These are phyloP conservation scores for Saitozyma podzolica DNA, from an alignment of 768 basidiomycete species.

Conservation along the genomic window DNA sequence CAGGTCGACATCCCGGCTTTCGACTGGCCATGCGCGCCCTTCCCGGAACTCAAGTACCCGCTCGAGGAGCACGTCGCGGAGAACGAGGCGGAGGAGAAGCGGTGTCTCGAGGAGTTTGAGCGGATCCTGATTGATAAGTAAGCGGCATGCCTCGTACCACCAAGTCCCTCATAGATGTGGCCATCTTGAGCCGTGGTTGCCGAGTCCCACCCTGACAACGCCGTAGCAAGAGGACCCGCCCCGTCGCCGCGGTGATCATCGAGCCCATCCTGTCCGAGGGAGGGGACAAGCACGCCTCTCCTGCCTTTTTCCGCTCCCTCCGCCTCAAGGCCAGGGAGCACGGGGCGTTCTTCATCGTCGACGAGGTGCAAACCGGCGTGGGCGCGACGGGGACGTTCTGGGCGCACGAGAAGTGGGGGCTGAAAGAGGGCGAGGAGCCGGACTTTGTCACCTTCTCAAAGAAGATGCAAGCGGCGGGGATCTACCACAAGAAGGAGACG, in stretches of 20 bases:
- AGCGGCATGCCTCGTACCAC: conserved; percentile 6
- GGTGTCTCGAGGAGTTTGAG: conserved; percentile 49
- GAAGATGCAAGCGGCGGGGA: conserved; percentile 55
- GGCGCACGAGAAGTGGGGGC: conserved; percentile 56
- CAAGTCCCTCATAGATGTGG: too few species aligned
- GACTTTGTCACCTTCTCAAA: conserved; percentile 57
- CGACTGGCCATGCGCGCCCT: conserved; percentile 55
- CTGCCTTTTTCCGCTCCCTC: conserved; percentile 53
- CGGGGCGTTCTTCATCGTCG: conserved; percentile 55
- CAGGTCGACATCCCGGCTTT: conserved; percentile 55
- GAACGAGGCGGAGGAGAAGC: conserved; percentile 52
- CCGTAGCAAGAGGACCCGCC: conserved; percentile 44
- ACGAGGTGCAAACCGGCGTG: conserved; percentile 56
- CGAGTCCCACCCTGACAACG: not conserved
- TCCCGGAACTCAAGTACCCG: conserved; percentile 55
- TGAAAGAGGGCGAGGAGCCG: conserved; percentile 39
- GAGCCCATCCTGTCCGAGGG: conserved; percentile 56
- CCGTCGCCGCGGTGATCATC: conserved; percentile 56
- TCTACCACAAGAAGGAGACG: conserved; percentile 53
- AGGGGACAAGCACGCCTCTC: conserved; percentile 56
- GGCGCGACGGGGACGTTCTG: conserved; percentile 57
- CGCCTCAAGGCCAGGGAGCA: conserved; percentile 52
- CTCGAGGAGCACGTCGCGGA: conserved; percentile 49
- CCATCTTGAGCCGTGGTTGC: conserved; percentile 13
- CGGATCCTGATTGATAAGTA: conserved; percentile 42